Percentiles rank a stretch among this genome's conserved stretches.
phyloP scores from a whole-genome alignment of 805 yeast genomes.

The Metschnikowia lunata region DNA sequence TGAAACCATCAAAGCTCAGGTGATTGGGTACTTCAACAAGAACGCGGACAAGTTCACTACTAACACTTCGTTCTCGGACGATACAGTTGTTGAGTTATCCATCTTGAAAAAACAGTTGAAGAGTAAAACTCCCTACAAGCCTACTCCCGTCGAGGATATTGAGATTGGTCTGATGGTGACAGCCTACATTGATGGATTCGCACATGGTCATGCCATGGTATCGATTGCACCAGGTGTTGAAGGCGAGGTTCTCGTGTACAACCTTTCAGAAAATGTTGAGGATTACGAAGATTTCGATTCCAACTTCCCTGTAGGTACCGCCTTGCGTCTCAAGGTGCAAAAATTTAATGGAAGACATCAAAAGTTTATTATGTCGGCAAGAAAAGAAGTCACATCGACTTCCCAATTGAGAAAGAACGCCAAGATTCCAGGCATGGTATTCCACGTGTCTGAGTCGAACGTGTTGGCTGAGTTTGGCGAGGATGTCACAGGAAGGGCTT shows the following conservation, averaged over 20 bases:
- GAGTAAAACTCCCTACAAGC: constrained; percentile 13
- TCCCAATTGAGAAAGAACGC: constrained; percentile 43
- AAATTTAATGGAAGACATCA: constrained; percentile 52
- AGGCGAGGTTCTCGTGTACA: constrained; percentile 64
- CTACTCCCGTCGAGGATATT: constrained; percentile 22
- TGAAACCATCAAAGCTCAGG: constrained; percentile 53
- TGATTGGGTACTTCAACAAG: constrained; percentile 75
- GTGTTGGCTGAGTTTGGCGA: constrained; percentile 69
- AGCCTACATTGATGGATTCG: constrained; percentile 63
- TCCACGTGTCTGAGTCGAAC: constrained; percentile 53
- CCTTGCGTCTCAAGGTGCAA: constrained; percentile 54
- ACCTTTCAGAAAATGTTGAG: constrained; percentile 53
- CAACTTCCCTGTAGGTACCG: constrained; percentile 69
- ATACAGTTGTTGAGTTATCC: constrained; percentile 61
- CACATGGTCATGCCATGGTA: constrained; percentile 61
- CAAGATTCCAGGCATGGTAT: constrained; percentile 56
- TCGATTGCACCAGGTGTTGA: constrained; percentile 63
- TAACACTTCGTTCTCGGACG: constrained; percentile 45
- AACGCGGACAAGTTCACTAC: constrained; percentile 63
- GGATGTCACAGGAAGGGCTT: constrained; percentile 57
- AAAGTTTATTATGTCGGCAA: constrained; percentile 46
- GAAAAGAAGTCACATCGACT: constrained; percentile 40
- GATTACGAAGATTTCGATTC: constrained; percentile 46
- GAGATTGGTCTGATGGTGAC: constrained; percentile 47
- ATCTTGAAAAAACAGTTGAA: constrained; percentile 42